These are phyloP conservation scores for Knufia fluminis DNA, from an alignment of 2,329 filamentous ascomycete species.

Conservation along the genomic window DNA sequence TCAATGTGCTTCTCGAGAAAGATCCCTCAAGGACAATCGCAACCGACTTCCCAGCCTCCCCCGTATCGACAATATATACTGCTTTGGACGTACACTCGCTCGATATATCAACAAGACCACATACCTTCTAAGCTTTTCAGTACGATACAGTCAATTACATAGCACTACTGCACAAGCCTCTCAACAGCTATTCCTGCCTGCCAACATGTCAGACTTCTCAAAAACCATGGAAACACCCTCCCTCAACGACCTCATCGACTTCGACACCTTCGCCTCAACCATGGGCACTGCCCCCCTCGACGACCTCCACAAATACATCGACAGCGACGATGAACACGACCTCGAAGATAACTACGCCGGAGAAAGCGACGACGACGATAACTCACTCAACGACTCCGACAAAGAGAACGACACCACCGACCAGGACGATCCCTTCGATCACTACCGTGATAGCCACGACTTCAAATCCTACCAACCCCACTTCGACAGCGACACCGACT, in stretches of 20 bases:
- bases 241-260: not conserved
- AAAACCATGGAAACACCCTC: not conserved
- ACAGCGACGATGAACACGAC: constrained; percentile 4
- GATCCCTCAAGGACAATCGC: not conserved
- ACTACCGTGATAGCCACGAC: not conserved
- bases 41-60: not conserved
- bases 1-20: not conserved
- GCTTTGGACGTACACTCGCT: not conserved
- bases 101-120: too few species aligned
- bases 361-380: too few species aligned
- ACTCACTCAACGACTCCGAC: not conserved
- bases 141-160: too few species aligned
- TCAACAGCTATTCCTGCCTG: not conserved
- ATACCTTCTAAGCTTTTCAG: too few species aligned
- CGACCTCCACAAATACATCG: constrained; percentile 6
- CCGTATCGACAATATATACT: not conserved
- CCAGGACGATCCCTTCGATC: not conserved
- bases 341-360: constrained; percentile 8
- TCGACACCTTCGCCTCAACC: constrained; percentile 2
- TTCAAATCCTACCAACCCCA: not conserved
- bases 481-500: not conserved
- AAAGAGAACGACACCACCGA: not conserved
- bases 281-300: not conserved
- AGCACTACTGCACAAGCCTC: too few species aligned
- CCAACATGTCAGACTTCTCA: not conserved